Percentiles rank a stretch among this genome's conserved stretches.
Conservation (phyloP, 2,329 filamentous ascomycete species). For the Alternaria ethzedia region DNA sequence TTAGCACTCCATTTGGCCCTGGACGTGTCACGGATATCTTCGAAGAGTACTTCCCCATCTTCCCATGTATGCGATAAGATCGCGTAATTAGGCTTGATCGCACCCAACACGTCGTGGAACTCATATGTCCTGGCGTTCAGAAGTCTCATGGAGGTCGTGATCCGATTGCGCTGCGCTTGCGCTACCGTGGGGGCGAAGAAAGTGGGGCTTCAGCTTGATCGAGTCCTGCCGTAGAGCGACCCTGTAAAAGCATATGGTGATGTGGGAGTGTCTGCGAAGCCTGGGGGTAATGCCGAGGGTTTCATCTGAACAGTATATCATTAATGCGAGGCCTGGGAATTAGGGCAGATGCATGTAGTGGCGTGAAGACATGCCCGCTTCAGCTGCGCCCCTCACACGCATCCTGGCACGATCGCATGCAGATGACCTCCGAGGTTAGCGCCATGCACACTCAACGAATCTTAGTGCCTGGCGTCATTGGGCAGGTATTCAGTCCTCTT, state of each 20-base stretch:
- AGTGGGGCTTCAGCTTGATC: not conserved
- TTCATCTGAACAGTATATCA: no score
- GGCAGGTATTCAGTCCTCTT: not conserved
- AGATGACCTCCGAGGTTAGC: not conserved
- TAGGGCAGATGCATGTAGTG: not conserved
- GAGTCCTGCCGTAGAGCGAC: not conserved
- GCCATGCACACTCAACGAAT: not conserved
- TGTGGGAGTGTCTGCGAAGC: not conserved
- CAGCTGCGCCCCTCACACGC: not conserved
- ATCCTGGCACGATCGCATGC: not conserved
- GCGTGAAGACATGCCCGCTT: not conserved
- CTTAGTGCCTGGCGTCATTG: not conserved
- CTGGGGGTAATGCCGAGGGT: not conserved
- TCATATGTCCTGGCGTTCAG: not conserved
- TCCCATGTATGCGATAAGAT: not conserved
- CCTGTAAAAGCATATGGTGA: not conserved
- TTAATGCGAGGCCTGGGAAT: no score
- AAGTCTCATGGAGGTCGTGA: not conserved
- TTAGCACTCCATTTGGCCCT: not conserved
- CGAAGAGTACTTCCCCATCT: not conserved
- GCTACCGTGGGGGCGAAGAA: not conserved
- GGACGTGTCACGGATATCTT: not conserved
- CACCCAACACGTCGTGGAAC: not conserved
- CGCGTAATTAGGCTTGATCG: not conserved
- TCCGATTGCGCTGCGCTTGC: not conserved